Conservation (phyloP, 441 rosid species). For the Populus hybrid region DNA sequence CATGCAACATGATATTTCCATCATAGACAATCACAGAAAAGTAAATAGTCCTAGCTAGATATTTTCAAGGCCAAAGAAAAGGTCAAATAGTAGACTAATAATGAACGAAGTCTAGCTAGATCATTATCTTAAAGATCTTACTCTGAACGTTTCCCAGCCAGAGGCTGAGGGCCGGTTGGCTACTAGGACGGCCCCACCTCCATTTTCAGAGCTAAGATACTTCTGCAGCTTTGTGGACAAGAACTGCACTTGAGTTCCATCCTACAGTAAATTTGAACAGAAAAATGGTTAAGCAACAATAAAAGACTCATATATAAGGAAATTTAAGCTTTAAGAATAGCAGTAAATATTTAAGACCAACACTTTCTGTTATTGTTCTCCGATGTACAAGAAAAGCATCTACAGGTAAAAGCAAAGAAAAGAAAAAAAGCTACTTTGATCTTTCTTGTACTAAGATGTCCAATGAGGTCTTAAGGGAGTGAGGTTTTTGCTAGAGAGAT, state of each 20-base stretch:
- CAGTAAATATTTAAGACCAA: too few species aligned
- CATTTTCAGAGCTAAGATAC: neutral
- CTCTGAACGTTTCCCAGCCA: constrained; percentile 40
- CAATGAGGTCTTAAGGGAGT: neutral
- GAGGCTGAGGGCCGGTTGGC: constrained; percentile 26
- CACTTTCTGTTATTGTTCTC: too few species aligned
- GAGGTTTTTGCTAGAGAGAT: neutral
- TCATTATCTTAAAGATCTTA: neutral
- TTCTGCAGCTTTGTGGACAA: neutral
- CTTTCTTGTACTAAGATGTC: neutral
- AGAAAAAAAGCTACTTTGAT: neutral
- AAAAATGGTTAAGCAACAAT: neutral
- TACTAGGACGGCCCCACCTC: constrained; percentile 18
- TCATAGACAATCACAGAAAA: neutral
- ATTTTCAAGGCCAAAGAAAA: neutral
- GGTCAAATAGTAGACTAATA: constrained; percentile 6
- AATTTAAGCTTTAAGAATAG: neutral
- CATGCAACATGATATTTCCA: neutral
- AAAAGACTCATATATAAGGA: neutral
- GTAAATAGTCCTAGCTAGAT: neutral
- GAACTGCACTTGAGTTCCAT: neutral
- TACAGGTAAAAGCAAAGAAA: too few species aligned
- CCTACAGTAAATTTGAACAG: neutral
- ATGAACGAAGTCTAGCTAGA: neutral
- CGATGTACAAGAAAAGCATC: too few species aligned